Base-by-base conservation (phyloP, 257 asterid genomes). In the Osmanthus fragrans region DNA sequence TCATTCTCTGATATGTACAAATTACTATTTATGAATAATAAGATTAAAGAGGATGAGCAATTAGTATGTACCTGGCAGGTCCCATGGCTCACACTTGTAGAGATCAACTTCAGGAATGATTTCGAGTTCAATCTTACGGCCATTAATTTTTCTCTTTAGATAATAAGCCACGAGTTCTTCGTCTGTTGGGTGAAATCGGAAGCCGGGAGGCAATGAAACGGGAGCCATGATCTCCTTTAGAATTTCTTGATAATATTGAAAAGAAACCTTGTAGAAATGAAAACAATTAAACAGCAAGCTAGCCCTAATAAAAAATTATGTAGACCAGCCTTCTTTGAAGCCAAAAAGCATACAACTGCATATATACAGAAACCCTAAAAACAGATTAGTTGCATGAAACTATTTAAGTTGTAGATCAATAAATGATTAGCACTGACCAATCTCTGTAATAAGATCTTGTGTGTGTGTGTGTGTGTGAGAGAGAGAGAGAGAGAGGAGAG, bases 11-110 rank as follows among this genome's bases (percentile, higher is more conserved):
- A 18, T 16, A 15, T 19, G 23, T 16, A 11, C n/a, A 30, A 36
- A 68, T 68, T 33, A 32, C n/a, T 19, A 67, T 25, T 2, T 2
- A 37, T 10, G 18, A 16, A 18, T 7, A 66, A 36, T 18, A 29
- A 25, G 18, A 27, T 7, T 3, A 12, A 18, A 42, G 15, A 3
- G 10, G 10, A 29, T 66, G 27, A 23, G 7, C 4, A 33, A 66
- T 66, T 21, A 18, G 19, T 19, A 42, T 25, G n/a, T 77, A 78
- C 82, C 79, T 34, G 83, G 83, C 12, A 80, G 36, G 56, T 74
- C 76, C 83, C 83, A 80, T 16, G 83, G 83, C 79, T 80, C 83
- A 51, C 82, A 79, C 71, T 78, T 71, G 77, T 78, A 71, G 36
- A 78, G 73, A 78, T 78, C 82, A 78, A 78, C 77, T 64, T 73